Percentiles rank a stretch among this genome's conserved stretches.
These are phyloP conservation scores for Keithomyces neogunnii DNA, from an alignment of 2,329 filamentous ascomycete genomes.

Conservation along the genomic window DNA sequence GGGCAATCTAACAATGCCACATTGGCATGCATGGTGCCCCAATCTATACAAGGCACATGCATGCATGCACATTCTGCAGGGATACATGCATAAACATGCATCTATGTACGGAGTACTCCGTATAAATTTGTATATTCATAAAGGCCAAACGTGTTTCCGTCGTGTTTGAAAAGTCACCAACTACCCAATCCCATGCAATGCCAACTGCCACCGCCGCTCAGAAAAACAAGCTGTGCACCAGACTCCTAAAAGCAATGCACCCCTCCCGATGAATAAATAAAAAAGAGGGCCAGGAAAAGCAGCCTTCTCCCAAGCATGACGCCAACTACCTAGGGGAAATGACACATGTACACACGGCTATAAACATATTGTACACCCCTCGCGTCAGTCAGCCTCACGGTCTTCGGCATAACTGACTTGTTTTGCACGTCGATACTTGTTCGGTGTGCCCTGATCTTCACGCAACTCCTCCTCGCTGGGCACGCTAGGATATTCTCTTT, in stretches of 20 bases:
- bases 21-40: background rate
- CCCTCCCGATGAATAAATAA: too few species aligned
- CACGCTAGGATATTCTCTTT: slow-evolving; percentile 38
- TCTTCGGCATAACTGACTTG: slow-evolving; percentile 30
- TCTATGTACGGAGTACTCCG: too few species aligned
- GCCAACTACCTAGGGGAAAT: background rate
- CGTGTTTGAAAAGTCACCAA: background rate
- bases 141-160: too few species aligned
- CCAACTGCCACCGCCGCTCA: background rate
- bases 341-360: slow-evolving; percentile 2
- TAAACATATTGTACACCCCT: slow-evolving; percentile 9
- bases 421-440: slow-evolving; percentile 27
- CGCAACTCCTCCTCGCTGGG: slow-evolving; percentile 15
- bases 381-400: slow-evolving; percentile 16
- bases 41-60: too few species aligned
- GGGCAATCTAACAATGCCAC: too few species aligned
- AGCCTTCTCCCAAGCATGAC: background rate
- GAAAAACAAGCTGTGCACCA: too few species aligned
- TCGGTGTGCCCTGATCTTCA: slow-evolving; percentile 12
- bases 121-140: too few species aligned
- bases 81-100: too few species aligned
- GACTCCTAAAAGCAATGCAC: too few species aligned
- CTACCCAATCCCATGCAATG: background rate
- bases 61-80: too few species aligned
- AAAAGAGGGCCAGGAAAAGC: background rate